Percentiles rank a stretch among this genome's conserved stretches.
Conservation (phyloP, 176 grass and related monocot species). For the Paspalum vaginatum region DNA sequence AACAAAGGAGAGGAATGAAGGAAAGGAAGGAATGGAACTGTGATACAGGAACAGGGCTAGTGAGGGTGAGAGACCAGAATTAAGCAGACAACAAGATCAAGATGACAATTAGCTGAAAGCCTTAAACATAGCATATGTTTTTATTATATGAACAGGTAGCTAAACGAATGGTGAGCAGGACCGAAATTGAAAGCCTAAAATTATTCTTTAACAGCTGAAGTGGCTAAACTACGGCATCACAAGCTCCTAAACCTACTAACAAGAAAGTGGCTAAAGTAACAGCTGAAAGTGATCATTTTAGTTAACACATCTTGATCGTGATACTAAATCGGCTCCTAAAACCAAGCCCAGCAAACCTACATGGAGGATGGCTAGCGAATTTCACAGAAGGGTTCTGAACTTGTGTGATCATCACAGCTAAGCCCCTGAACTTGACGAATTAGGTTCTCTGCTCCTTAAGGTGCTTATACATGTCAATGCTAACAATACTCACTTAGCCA, state of each 20-base stretch:
- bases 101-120: constrained; percentile 20
- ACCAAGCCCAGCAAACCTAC: background rate
- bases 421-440: background rate
- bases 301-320: background rate
- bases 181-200: background rate
- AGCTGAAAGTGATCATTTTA: background rate
- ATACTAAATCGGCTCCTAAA: background rate
- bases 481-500: background rate
- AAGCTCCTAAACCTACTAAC: too few relatives aligned
- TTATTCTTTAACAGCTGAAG: background rate
- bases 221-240: background rate
- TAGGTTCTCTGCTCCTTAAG: background rate
- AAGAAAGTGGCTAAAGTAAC: background rate
- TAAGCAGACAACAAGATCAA: constrained; percentile 19
- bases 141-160: background rate
- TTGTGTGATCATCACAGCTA: background rate
- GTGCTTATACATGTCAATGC: background rate
- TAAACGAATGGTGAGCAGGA: background rate
- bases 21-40: background rate
- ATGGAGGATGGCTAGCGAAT: background rate
- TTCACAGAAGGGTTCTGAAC: background rate
- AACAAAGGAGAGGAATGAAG: background rate
- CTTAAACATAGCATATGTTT: background rate
- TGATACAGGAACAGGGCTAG: background rate
- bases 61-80: background rate